Evolutionary conservation across 768 basidiomycete genomes (phyloP), one percentile per base, ranked within the genome.

Genomic region (Lactarius tabidus): DNA sequence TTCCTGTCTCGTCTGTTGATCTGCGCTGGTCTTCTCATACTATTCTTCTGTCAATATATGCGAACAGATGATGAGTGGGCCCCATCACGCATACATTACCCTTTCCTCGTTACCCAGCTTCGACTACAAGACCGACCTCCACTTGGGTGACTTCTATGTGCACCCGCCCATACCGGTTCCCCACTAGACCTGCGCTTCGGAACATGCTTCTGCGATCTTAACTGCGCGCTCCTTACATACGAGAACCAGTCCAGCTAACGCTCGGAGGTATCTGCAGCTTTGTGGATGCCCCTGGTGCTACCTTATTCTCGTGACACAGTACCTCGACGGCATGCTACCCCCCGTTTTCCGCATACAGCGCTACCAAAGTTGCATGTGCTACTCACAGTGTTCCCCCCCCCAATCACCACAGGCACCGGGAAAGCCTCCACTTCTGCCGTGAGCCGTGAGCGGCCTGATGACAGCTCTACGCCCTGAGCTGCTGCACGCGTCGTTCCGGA

Each of bases 41-140:
- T 8, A 62, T 5, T 51, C 23, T 6, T 23, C 33, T 4, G 29
- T 60, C 45, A 64, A 43, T 14, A 31, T 17, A 31, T 35, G 6
- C 23, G 38, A 23, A 14, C 68, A 95, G 93, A 84, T 93, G 74
- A 87, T 96, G 82, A 97, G 96, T 69, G 95, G 96, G 75, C 95
- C 95, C 0, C 95, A 99, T 77, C 81, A 88, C 71, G 96, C 96
- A 48, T 98, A 95, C 74, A 87, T 96, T 65, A 84, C 88, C 59
- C 78, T 96, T 7, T 81, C 83, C 31, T 92, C 92, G 1, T 79
- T 97, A 53, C 88, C 97, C 69, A 79, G 81, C 12, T 98, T 93
- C 76, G 89, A 98, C 75, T 96, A 97, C 74, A 96, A 93, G 66
- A 95, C 93, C 2, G 94, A 98, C 72, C 84, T 98, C 15, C 95